Percentiles rank a stretch among this genome's conserved stretches.
Conservation (phyloP, 371 early-diverging fungal genomes). For the Syncephalastrum racemosum region DNA sequence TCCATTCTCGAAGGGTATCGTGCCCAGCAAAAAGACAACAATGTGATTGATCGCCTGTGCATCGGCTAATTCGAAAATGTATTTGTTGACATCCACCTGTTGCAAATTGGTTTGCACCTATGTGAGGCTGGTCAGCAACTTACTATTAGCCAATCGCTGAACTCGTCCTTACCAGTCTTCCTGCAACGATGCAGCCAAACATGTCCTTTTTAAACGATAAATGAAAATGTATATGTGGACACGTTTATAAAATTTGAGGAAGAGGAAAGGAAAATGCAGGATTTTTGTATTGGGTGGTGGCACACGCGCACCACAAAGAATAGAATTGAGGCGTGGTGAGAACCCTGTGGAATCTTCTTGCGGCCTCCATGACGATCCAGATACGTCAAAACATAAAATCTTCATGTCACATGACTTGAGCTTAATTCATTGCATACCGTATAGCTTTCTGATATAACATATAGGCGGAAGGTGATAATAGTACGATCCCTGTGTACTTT, state of each 20-base stretch:
- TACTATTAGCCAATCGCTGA: neutral
- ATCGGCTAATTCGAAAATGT: slow-evolving; percentile 78
- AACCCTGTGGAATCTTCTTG: neutral
- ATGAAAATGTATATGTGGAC: neutral
- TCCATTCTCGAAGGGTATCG: slow-evolving; percentile 83
- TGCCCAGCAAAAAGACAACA: slow-evolving; percentile 88
- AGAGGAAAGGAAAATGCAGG: neutral
- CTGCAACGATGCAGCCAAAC: slow-evolving; percentile 91
- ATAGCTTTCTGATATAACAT: too few relatives aligned
- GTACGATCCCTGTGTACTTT: too few relatives aligned
- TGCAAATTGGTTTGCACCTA: slow-evolving; percentile 90
- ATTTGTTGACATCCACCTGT: slow-evolving; percentile 83
- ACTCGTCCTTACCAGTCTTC: slow-evolving; percentile 62
- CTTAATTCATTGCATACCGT: too few relatives aligned
- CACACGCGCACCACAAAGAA: slow-evolving; percentile 6
- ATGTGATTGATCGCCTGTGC: slow-evolving; percentile 87
- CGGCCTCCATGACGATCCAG: neutral
- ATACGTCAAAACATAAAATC: neutral
- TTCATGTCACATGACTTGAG: too few relatives aligned
- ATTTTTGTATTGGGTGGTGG: slow-evolving; percentile 5
- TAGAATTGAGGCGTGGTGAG: neutral
- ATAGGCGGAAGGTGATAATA: too few relatives aligned
- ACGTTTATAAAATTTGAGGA: neutral
- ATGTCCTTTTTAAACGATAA: slow-evolving; percentile 33
- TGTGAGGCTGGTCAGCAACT: neutral